phyloP scores from a whole-genome alignment of 2,329 filamentous ascomycete species.

The Nemania abortiva region DNA sequence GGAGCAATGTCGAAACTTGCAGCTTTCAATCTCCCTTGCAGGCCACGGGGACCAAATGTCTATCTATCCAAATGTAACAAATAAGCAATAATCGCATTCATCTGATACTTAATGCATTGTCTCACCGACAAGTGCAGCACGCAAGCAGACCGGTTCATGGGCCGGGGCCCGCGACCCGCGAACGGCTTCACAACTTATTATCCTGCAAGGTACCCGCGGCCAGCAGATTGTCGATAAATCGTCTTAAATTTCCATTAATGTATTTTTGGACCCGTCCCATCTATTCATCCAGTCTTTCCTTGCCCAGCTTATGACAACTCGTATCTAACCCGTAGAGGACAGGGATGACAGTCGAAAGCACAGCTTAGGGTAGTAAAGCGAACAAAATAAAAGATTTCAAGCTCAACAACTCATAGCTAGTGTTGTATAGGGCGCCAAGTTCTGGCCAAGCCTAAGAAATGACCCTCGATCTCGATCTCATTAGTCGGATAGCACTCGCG shows the following conservation, averaged over 20 bases:
- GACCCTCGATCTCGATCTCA: neutral
- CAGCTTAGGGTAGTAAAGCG: too few relatives aligned
- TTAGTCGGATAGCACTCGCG: neutral
- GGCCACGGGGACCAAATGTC: neutral
- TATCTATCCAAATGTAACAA: neutral
- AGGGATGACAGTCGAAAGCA: too few relatives aligned
- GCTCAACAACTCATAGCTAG: neutral
- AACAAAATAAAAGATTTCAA: too few relatives aligned
- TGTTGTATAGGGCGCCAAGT: neutral
- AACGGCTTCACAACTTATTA: slow-evolving; percentile 8
- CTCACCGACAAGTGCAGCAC: neutral
- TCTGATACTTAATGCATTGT: neutral
- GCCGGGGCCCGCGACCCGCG: slow-evolving; percentile 1
- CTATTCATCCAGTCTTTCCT: neutral
- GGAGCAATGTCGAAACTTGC: neutral
- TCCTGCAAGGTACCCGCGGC: slow-evolving; percentile 19
- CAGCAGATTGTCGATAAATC: neutral
- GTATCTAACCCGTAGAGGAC: too few relatives aligned
- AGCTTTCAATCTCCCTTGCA: neutral
- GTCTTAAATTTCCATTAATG: neutral
- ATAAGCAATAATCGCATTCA: neutral
- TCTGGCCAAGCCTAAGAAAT: neutral
- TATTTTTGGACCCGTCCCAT: neutral
- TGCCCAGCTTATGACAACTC: neutral
- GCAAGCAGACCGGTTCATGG: neutral